These are phyloP conservation scores for Ceratobasidium sp. DNA, from an alignment of 1,284 basidiomycete species.

Conservation along the genomic window DNA sequence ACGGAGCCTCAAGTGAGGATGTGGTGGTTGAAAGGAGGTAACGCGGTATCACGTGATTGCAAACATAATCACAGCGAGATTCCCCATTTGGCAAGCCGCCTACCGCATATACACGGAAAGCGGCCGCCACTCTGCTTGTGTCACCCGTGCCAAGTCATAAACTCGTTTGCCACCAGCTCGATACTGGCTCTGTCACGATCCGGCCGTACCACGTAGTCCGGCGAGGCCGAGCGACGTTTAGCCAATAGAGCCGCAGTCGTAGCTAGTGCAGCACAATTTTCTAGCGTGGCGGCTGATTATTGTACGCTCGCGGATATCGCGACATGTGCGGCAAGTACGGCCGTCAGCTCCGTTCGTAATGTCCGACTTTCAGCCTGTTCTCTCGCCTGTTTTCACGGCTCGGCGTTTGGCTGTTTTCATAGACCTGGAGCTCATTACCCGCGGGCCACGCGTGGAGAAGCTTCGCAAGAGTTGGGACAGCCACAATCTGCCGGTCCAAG, in stretches of 20 bases:
- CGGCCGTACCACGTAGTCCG: conserved; percentile 14
- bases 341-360: conserved; percentile 13
- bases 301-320: neutral
- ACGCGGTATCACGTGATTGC: conserved; percentile 14
- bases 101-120: neutral
- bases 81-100: conserved; percentile 7
- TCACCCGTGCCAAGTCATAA: neutral
- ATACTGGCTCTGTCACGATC: neutral
- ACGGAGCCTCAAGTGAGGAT: conserved; percentile 23
- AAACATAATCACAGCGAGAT: neutral
- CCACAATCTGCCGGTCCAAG: conserved; percentile 32
- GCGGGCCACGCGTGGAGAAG: neutral
- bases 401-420: neutral
- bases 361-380: conserved; percentile 38
- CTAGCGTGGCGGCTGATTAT: conserved; percentile 1
- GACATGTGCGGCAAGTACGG: neutral
- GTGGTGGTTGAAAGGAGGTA: conserved; percentile 15
- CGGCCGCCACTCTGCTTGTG: neutral
- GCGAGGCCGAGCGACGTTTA: conserved; percentile 3
- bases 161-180: neutral
- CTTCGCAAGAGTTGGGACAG: conserved; percentile 8
- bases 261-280: neutral
- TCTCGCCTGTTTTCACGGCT: conserved; percentile 15
- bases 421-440: neutral
- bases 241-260: conserved; percentile 12